These are phyloP conservation scores for Acidiella bohemica DNA, from an alignment of 495 filamentous ascomycete genomes.

Conservation along the genomic window DNA sequence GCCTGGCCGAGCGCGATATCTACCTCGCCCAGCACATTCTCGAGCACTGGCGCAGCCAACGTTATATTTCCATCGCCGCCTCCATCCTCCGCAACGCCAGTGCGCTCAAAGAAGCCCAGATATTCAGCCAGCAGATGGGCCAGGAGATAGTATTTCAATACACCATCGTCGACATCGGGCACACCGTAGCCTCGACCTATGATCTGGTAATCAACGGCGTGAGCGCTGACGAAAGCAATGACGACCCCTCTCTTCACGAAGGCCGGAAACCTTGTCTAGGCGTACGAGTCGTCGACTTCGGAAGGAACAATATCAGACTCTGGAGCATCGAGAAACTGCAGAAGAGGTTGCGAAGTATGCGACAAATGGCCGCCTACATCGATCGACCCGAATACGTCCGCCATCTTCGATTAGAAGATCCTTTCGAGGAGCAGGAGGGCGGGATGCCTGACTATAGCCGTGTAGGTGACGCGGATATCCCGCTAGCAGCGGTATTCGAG, in stretches of 20 bases:
- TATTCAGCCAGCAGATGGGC: slow-evolving; percentile 95
- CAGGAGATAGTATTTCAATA: slow-evolving; percentile 94
- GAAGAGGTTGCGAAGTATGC: slow-evolving; percentile 75
- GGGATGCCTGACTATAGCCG: slow-evolving; percentile 88
- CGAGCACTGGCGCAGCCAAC: slow-evolving; percentile 67
- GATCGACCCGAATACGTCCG: slow-evolving; percentile 87
- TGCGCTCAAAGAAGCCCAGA: slow-evolving; percentile 83
- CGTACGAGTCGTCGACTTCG: slow-evolving; percentile 84
- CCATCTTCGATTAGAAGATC: slow-evolving; percentile 63
- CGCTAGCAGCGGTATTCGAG: slow-evolving; percentile 86
- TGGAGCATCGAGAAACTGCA: slow-evolving; percentile 94
- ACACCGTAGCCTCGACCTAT: slow-evolving; percentile 81
- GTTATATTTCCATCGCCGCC: slow-evolving; percentile 92
- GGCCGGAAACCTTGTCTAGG: slow-evolving; percentile 81
- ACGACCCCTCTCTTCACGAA: slow-evolving; percentile 51
- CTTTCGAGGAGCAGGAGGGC: slow-evolving; percentile 66
- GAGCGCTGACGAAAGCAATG: slow-evolving; percentile 71
- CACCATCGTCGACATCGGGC: slow-evolving; percentile 75
- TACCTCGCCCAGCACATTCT: slow-evolving; percentile 50
- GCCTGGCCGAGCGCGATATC: slow-evolving; percentile 53
- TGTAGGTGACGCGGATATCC: slow-evolving; percentile 87
- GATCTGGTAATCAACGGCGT: slow-evolving; percentile 91
- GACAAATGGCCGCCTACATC: slow-evolving; percentile 91
- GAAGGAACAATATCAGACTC: slow-evolving; percentile 69
- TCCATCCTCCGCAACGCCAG: slow-evolving; percentile 76